phyloP scores from a whole-genome alignment of 768 basidiomycete species.

The Kwoniella newhampshirensis region DNA sequence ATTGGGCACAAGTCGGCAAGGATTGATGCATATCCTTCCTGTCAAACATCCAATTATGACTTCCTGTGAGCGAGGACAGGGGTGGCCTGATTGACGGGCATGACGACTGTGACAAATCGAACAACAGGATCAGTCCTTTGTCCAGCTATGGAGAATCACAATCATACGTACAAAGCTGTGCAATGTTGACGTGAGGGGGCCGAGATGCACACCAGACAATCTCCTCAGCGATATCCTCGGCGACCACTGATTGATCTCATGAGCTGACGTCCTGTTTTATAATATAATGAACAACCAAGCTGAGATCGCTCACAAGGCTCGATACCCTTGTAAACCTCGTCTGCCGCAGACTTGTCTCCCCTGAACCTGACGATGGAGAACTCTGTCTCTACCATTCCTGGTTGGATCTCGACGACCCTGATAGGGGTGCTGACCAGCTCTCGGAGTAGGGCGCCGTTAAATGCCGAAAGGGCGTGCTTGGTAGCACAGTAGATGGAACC shows the following conservation, averaged over 20 bases:
- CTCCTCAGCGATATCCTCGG: conserved; percentile 91
- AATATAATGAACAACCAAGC: too few relatives aligned
- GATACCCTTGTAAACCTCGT: conserved; percentile 86
- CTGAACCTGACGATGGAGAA: conserved; percentile 89
- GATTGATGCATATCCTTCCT: background rate
- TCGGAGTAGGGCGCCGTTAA: conserved; percentile 73
- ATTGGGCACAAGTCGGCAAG: too few relatives aligned
- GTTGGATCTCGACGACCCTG: conserved; percentile 90
- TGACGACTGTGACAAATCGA: conserved; percentile 32
- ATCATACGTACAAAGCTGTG: conserved; percentile 39
- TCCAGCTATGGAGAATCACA: background rate
- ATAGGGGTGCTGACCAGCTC: conserved; percentile 92
- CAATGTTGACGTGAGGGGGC: conserved; percentile 84
- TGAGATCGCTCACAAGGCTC: conserved; percentile 79
- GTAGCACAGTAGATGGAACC: conserved; percentile 89
- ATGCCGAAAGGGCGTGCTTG: conserved; percentile 68
- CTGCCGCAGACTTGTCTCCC: conserved; percentile 76
- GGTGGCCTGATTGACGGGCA: conserved; percentile 54
- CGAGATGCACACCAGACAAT: conserved; percentile 95
- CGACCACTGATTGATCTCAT: conserved; percentile 60
- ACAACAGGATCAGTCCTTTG: conserved; percentile 5
- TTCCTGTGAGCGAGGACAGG: conserved; percentile 49
- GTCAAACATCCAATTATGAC: background rate
- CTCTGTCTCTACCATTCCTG: conserved; percentile 85
- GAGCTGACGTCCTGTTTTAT: background rate